Evolutionary conservation across 371 early-diverging fungal species (phyloP), one percentile per base, ranked within the genome.

Genomic region (Rhizopus delemar): DNA sequence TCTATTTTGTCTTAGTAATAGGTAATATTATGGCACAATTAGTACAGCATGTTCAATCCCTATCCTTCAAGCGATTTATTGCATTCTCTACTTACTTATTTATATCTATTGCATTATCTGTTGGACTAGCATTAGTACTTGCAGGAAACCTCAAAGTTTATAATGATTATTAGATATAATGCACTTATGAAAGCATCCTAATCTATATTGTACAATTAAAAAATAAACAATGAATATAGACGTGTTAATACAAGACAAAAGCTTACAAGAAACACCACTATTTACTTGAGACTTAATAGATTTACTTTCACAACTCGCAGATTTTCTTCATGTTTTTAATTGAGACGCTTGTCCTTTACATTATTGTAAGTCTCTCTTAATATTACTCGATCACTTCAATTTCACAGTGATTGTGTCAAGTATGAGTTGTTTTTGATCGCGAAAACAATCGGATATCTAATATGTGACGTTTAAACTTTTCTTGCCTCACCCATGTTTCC

Each of bases 141-240:
- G 73, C 65, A 31, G 70, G 76, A 33, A 63, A 68, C 15, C 31
- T 75, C 1, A 48, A 36, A 22, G 73, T 75, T 1, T 75, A 75
- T 51, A 63, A 75, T 32, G 76, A 75, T 33, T 75, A 75, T 58
- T 75, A 55, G 32, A 12, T 53, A 36, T 2, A 43, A 43, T 36
- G 36, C 11, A 2, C 36, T 36, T 8, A 36, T 36, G 6, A 8
- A 36, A 1, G 36, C 11, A 2, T 11, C 31, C n/a, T 16, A 15
- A 29, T 8, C 28, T 52, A 16, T 2, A 34, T 35, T 53, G 34
- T 53, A 38, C 22, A 13, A 53, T 38, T 32, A 22, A 52, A 38
- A 13, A 16, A 28, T 46, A 22, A 22, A 22, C 0, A 22, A 22
- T 22, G 2, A 22, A 22, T 22, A 22, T 22, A 22, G 22, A 22